phyloP scores from a whole-genome alignment of 1,284 basidiomycete genomes.

The Apiotrichum brassicae region DNA sequence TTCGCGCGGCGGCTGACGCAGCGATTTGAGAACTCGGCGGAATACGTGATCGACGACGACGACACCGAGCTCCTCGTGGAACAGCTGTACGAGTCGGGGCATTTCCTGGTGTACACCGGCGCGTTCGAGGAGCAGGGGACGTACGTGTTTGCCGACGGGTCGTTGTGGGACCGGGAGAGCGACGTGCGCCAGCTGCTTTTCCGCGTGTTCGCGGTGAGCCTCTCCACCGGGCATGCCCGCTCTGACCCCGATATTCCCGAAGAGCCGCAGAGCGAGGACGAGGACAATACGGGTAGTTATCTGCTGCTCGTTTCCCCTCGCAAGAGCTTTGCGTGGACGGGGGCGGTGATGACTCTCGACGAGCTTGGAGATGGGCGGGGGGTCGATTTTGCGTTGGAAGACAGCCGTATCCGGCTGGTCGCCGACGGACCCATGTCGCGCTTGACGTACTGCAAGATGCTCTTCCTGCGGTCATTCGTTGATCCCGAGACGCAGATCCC shows the following conservation, averaged over 20 bases:
- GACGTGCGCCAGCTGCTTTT: conserved; percentile 73
- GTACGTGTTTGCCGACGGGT: conserved; percentile 84
- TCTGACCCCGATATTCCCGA: conserved; percentile 53
- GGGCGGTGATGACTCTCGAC: conserved; percentile 63
- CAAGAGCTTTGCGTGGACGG: conserved; percentile 88
- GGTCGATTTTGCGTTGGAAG: conserved; percentile 71
- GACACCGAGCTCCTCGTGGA: conserved; percentile 75
- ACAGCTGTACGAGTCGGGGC: conserved; percentile 74
- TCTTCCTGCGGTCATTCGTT: conserved; percentile 63
- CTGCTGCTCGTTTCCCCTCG: conserved; percentile 81
- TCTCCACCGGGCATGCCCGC: conserved; percentile 3
- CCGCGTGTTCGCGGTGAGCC: conserved; percentile 62
- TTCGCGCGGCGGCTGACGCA: conserved; percentile 77
- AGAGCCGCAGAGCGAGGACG: conserved; percentile 46
- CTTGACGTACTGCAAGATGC: conserved; percentile 69
- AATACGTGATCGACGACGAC: conserved; percentile 79
- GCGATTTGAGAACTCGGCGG: conserved; percentile 90
- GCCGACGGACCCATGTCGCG: conserved; percentile 79
- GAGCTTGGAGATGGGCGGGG: conserved; percentile 50
- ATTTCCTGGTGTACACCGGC: conserved; percentile 91
- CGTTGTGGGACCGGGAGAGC: conserved; percentile 76
- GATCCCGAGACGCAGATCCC: conserved; percentile 38
- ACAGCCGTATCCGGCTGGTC: conserved; percentile 74
- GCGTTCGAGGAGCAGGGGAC: conserved; percentile 82
- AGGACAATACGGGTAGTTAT: conserved; percentile 54